Base-by-base conservation (phyloP, 2,329 filamentous ascomycete species). In the Pyricularia sp. region DNA sequence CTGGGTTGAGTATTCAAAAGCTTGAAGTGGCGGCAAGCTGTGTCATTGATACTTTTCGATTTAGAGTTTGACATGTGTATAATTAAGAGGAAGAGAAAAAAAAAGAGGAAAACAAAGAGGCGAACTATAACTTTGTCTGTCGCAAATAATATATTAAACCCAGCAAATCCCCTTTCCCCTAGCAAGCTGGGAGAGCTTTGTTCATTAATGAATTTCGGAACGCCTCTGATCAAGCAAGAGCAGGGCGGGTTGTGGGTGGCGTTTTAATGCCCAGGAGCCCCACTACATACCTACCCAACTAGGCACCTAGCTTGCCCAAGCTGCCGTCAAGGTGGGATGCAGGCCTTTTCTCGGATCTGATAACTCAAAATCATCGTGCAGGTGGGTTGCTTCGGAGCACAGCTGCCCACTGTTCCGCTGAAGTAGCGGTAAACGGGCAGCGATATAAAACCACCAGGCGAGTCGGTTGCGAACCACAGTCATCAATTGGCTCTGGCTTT, bases 351-450 rank as follows among this genome's bases (percentile, higher is more conserved):
- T 57, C 53, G 53, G 53, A 62, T 62, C 61, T 62, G 61, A 62
- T 62, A 62, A 62, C 61, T 62, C 61, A 53, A 62, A 62, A 62
- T 53, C 61, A 44, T 28, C 26, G 26, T 12, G 19, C 26, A 61
- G 61, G 61, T 62, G 40, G 40, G 16, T 49, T 57, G 13, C 22
- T 6, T 57, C 5, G 53, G 13, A 57, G 13, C 22, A 57, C 4
- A 19, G n/a, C 22, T 57, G n/a, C 53, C 53, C n/a, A 12, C 53
- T 9, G n/a, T 57, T 28, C 26, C 16, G 22, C 13, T 12, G 26
- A 62, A 62, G 33, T 44, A 49, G 61, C 35, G 61, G 61, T 62
- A 62, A 62, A 40, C 24, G 61, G 60, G 22, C 13, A 28, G 22
- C 61, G 12, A 33, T 24, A 19, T 8, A 16, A 12, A 40, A 40